Evolutionary conservation across 208 protist species (phyloP), one percentile per base, ranked within the genome.

Genomic region (Leishmania arabica): DNA sequence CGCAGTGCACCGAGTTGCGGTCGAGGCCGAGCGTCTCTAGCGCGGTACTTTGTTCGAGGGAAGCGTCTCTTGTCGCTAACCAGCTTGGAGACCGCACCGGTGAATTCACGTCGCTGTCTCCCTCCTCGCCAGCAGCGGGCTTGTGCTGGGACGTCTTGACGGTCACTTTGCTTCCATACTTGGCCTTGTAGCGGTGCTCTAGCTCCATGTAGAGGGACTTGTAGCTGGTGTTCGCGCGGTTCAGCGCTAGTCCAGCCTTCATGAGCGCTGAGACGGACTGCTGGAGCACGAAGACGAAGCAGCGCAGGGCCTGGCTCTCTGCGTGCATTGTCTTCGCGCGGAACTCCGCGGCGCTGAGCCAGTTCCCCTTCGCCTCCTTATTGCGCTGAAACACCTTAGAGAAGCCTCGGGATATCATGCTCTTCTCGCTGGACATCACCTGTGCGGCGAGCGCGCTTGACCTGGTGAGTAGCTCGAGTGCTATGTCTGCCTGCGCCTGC

Each of bases 241-340:
- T 89, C 54, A 95, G 78, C 47, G 90, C 86, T 11, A 94, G 78
- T 13, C 87, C 91, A 65, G 86, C 87, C 53, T 89, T 88, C 7
- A 94, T 3, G 19, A 92, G 9, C n/a, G 80, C 79, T 27, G 80
- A 85, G 3, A 92, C 69, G 34, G 86, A 87, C 75, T 87, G 86
- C 78, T 91, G 82, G 17, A 92, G 60, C 2, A 92, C 60, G 24
- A 95, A 70, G 51, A 89, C 58, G 74, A 92, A 88, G 56, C 83
- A 84, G 58, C 87, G 90, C 69, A 95, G 68, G 31, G 82, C 81
- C 66, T 92, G 84, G 13, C 87, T 80, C 70, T 88, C 82, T 13
- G 87, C 90, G 40, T 90, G 81, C 13, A 90, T 83, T n/a, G 84
- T 82, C 78, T 90, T 90, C 37, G 88, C 88, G 47, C 90, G 92